Conservation (phyloP, 2,329 filamentous ascomycete species). For the Cladorrhinum sp. region DNA sequence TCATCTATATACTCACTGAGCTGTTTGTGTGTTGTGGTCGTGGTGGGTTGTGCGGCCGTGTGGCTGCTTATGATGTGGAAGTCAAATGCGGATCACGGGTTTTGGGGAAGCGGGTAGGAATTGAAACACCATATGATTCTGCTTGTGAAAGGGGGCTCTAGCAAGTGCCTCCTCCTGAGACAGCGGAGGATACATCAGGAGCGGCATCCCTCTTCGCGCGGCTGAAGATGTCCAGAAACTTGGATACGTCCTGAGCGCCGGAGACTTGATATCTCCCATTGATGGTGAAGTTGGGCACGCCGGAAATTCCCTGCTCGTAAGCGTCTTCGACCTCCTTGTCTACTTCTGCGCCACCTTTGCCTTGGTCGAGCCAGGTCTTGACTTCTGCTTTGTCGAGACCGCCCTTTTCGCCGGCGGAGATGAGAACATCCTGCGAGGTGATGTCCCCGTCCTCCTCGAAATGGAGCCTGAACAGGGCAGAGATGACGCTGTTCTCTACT, state of each 20-base stretch:
- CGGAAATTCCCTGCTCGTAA: constrained; percentile 51
- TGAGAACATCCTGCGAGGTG: constrained; percentile 52
- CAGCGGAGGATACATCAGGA: constrained; percentile 12
- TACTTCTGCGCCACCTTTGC: constrained; percentile 54
- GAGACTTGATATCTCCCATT: constrained; percentile 64
- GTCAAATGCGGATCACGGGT: too few relatives aligned
- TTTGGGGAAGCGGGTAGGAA: too few relatives aligned
- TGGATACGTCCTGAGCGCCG: constrained; percentile 67
- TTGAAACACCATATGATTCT: background rate
- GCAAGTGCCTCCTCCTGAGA: constrained; percentile 16
- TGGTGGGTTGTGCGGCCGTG: too few relatives aligned
- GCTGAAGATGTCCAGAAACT: constrained; percentile 65
- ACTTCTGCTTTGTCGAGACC: constrained; percentile 54
- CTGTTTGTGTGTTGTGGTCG: too few relatives aligned
- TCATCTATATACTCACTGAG: too few relatives aligned
- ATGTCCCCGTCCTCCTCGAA: constrained; percentile 65
- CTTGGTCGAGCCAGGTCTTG: constrained; percentile 51
- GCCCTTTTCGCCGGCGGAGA: constrained; percentile 49
- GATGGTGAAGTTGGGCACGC: constrained; percentile 74
- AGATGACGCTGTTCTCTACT: constrained; percentile 57
- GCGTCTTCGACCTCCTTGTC: constrained; percentile 54
- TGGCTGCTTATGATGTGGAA: too few relatives aligned
- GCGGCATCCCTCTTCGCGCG: constrained; percentile 38
- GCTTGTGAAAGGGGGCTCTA: constrained; percentile 6
- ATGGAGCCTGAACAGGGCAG: constrained; percentile 62